Evolutionary conservation across 495 filamentous ascomycete species (phyloP).

Genomic region (Xylaria grammica): DNA sequence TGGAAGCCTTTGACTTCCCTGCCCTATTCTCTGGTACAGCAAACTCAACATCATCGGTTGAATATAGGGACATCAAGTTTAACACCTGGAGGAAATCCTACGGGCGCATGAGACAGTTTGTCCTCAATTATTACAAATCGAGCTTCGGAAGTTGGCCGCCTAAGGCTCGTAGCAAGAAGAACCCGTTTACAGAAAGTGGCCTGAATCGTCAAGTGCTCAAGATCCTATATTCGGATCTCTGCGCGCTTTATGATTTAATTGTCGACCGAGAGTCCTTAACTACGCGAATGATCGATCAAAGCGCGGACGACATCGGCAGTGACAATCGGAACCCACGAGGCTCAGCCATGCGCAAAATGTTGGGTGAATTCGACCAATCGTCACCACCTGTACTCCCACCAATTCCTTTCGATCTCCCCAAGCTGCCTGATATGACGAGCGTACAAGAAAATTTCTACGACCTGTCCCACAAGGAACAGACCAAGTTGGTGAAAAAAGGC

Average conservation of each 20-base stretch:
- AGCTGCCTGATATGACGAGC: conserved; percentile 69
- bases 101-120: conserved; percentile 72
- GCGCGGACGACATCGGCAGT: conserved; percentile 39
- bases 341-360: conserved; percentile 68
- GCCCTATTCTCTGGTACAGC: conserved; percentile 87
- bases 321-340: conserved; percentile 48
- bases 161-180: conserved; percentile 89
- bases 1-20: conserved; percentile 87
- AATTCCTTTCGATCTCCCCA: conserved; percentile 88
- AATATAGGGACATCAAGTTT: conserved; percentile 80
- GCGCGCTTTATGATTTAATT: conserved; percentile 84
- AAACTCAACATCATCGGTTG: conserved; percentile 72
- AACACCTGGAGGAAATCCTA: conserved; percentile 81
- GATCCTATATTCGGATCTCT: conserved; percentile 85
- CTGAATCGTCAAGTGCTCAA: conserved; percentile 83
- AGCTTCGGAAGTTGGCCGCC: conserved; percentile 94
- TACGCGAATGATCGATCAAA: conserved; percentile 60
- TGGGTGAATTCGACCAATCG: conserved; percentile 85
- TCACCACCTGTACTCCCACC: conserved; percentile 88
- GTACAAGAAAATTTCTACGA: conserved; percentile 65
- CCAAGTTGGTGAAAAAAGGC: conserved; percentile 62
- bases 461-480: conserved; percentile 72
- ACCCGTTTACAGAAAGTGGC: conserved; percentile 81
- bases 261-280: conserved; percentile 75
- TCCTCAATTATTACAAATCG: conserved; percentile 77